Base-by-base conservation (phyloP, 1,139 yeast genomes). In the Chernovozyma aurita region DNA sequence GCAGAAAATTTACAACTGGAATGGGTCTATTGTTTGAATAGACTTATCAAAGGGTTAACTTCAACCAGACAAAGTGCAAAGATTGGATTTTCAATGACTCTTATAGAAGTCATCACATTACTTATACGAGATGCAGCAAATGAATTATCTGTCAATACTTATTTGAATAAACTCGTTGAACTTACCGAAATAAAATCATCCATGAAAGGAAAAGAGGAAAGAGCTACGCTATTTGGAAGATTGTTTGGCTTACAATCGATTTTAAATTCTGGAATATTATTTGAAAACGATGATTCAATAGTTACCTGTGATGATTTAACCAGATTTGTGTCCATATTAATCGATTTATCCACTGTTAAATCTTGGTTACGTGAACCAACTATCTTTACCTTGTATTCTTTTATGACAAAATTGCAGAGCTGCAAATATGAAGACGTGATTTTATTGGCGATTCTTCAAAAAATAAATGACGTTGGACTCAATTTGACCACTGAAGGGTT, bases 341-440 rank as follows among this genome's bases (percentile, higher is more conserved):
- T 85, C n/a, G 76, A 73, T 18, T 64, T 90, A 40, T 75, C 95
- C 0, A 56, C 66, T 20, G 49, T 63, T 24, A 90, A 90, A 56
- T 74, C 87, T 3, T 90, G 97, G 97, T 73, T 90, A 32, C 67
- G 95, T 42, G 97, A 90, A 59, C 78, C 95, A 4, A 73, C 88
- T 30, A 68, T 85, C 45, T 85, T 72, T 52, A 81, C 95, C 1
- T 64, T 90, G 34, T 77, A 76, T 46, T 80, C 76, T 37, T 69
- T 83, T 34, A 47, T 69, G 6, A 18, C 17, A 7, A 13, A 18
- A n/a, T 17, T 33, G 7, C 31, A 29, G 28, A 30, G 38, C 8
- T 30, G 39, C 7, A 24, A 30, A 20, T 21, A 42, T 22, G 53
- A 55, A 28, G 53, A 47, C 4, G 45, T 49, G 4, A 61, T 68